Evolutionary conservation across 148 eudicot genomes (phyloP).

Genomic region (Oxyria digyna): DNA sequence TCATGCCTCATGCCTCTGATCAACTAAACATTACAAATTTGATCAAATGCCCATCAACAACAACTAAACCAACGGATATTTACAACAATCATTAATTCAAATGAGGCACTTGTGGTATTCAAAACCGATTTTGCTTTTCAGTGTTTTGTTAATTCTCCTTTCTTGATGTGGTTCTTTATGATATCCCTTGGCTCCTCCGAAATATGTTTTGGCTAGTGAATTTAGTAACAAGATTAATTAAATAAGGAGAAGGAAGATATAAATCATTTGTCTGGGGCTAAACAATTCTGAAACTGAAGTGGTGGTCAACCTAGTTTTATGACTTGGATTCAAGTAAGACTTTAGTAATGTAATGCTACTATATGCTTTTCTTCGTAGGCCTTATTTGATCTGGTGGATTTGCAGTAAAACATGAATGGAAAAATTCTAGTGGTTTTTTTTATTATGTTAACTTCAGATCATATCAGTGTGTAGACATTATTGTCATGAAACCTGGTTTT

Average conservation of each 20-base stretch:
- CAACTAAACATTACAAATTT: constrained; percentile 92
- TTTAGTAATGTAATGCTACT: not conserved
- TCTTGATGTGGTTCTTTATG: constrained; percentile 11
- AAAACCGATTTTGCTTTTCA: constrained; percentile 41
- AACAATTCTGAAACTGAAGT: too few species aligned
- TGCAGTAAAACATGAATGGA: not conserved
- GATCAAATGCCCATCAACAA: constrained; percentile 79
- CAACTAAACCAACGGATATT: constrained; percentile 95
- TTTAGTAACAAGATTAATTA: not conserved
- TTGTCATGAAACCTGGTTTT: too few species aligned
- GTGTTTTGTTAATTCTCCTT: constrained; percentile 6
- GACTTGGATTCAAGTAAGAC: not conserved
- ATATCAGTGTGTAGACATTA: too few species aligned
- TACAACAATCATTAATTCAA: constrained; percentile 67
- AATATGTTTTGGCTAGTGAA: too few species aligned
- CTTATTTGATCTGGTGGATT: not conserved
- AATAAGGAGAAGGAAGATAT: not conserved
- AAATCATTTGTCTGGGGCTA: not conserved
- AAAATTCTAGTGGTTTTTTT: too few species aligned
- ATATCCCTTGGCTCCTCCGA: constrained; percentile 10
- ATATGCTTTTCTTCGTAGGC: not conserved
- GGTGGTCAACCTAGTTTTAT: not conserved
- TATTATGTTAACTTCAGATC: too few species aligned
- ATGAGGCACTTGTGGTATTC: constrained; percentile 81
- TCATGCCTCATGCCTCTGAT: constrained; percentile 74